Base-by-base conservation (phyloP, 1,284 basidiomycete species). In the Cutaneotrichosporon mucoides region DNA sequence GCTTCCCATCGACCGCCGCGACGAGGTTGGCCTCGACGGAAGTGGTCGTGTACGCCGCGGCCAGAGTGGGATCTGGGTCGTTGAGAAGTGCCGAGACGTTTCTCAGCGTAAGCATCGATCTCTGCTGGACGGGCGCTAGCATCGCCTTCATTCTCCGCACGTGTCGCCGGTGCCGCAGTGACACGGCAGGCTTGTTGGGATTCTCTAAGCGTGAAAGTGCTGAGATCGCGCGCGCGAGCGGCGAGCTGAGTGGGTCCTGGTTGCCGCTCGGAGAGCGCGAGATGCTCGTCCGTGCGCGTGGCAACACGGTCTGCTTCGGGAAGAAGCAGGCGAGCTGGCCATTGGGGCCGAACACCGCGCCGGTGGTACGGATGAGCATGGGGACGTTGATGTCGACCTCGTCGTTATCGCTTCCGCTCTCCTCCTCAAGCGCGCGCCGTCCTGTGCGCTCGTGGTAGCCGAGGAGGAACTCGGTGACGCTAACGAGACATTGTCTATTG, bases 321-420 rank as follows among this genome's bases (percentile, higher is more conserved):
- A 89, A 92, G 78, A 94, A 92, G 70, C 86, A 90, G 0, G 93
- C 84, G 1, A 94, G 80, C 77, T 92, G 86, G 50, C 90, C 92
- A 66, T 90, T 90, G 0, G 89, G 88, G 0, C 91, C 88, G 78
- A 94, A 95, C 1, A 86, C 71, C 0, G 76, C 77, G 3, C 77
- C 77, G 33, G 71, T 75, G 0, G 73, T 75, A 42, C 74, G 62
- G 15, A 70, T 68, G 34, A 77, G 57, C 67, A 72, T 73, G 3
- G 72, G 73, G 12, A 71, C 72, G 55, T 68, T 75, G 57, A 54
- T 64, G 33, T 58, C 70, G 8, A 68, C 71, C 15, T 68, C 68
- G 37, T 77, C 77, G 6, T 50, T 52, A 12, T 61, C 62, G 15
- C 61, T 65, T 37, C 67, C 68, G 16, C 67, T 70, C 41, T 77